A percentile compares a stretch with the other conserved stretches of the same genome.
These are phyloP conservation scores for Colletotrichum endophyticum DNA, from an alignment of 2,329 filamentous ascomycete genomes.

Conservation along the genomic window DNA sequence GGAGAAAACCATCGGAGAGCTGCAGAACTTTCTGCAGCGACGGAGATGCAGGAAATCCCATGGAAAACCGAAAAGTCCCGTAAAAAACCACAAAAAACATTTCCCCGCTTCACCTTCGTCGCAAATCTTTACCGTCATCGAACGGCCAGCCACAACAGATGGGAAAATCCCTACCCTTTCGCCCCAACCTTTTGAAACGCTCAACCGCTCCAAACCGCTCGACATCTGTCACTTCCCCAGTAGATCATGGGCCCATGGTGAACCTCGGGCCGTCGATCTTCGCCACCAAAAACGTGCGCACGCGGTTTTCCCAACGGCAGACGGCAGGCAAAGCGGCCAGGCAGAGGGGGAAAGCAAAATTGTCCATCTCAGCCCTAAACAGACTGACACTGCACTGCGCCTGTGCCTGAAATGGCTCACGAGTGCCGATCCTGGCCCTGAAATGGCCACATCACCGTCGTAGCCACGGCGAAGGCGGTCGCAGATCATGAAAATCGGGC, in stretches of 20 bases:
- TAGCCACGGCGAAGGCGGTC: background rate
- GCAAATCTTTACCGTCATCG: background rate
- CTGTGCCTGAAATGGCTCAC: background rate
- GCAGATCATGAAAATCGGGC: background rate
- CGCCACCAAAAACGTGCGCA: background rate
- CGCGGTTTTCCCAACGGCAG: background rate
- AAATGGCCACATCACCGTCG: background rate
- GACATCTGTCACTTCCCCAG: background rate
- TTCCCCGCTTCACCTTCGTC: background rate
- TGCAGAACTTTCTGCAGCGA: background rate
- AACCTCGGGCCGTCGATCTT: background rate
- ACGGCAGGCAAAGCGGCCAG: background rate
- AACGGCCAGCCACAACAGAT: background rate
- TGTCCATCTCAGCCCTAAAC: background rate
- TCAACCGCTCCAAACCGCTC: background rate
- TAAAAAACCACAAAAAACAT: background rate
- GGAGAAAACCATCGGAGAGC: background rate
- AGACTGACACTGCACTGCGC: background rate
- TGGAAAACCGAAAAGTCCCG: background rate
- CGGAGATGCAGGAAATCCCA: background rate
- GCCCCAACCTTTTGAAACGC: background rate
- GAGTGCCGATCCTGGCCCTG: background rate
- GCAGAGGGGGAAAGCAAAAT: background rate
- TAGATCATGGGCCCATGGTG: background rate
- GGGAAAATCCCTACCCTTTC: background rate